Base-by-base conservation (phyloP, 805 yeast species). In the Wickerhamomyces pijperi region DNA sequence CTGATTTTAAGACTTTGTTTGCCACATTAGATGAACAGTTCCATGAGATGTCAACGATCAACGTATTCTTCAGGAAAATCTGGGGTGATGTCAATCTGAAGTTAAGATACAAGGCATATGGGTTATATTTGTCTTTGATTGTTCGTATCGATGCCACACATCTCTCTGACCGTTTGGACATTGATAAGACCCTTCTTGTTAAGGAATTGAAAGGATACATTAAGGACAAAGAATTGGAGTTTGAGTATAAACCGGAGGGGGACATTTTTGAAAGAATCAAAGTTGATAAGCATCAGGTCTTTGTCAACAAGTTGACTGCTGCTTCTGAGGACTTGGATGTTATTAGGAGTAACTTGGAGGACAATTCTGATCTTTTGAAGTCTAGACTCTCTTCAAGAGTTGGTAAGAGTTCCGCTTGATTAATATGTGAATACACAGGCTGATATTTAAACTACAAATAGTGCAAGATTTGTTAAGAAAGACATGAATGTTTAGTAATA, bases 91-190 rank as follows among this genome's bases (percentile, higher is more conserved):
- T 61, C 20, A 42, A 42, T 35, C 42, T 48, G n/a, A 42, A 48
- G 3, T 38, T 63, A 18, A 48, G 63, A 40, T 48, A 51, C 32
- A 60, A 57, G 42, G 48, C 53, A 2, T 57, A 56, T 37, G 35
- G 53, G 4, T 46, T 55, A 4, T 67, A 63, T 37, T 45, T 67
- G 2, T 59, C 66, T 0, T 38, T 61, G 14, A 42, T 42, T 47
- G 58, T 45, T 31, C 42, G 45, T 31, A 45, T 46, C 2, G 36
- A 42, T 14, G 40, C 45, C 3, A 36, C 34, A 2, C 54, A 53
- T 37, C 31, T 52, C 15, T 43, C 51, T 2, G 6, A 23, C 9
- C 46, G 49, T 38, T 35, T 46, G 18, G 35, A 36, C 4, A 44
- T 54, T 3, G 43, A 49, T 5, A 44, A 42, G 28, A 17, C 34